phyloP scores from a whole-genome alignment of 2,329 filamentous ascomycete genomes.

The Eutypa lata region DNA sequence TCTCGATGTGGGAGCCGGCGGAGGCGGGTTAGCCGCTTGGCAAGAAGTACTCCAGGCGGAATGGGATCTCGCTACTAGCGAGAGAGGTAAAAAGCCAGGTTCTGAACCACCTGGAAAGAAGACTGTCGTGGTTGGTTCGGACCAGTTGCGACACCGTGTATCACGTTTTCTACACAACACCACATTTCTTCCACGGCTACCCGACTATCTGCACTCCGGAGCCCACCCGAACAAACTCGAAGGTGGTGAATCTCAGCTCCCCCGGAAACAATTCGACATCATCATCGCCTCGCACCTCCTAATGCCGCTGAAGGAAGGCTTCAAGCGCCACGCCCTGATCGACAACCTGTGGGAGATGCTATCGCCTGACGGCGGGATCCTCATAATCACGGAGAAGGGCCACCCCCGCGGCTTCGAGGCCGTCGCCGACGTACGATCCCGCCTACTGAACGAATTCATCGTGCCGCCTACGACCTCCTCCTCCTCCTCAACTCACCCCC shows the following conservation, averaged over 20 bases:
- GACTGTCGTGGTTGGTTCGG: constrained; percentile 76
- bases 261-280: constrained; percentile 80
- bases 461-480: constrained; percentile 23
- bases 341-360: constrained; percentile 89
- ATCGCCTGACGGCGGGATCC: constrained; percentile 77
- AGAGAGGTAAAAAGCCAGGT: constrained; percentile 36
- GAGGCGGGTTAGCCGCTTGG: constrained; percentile 72
- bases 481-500: too few relatives aligned
- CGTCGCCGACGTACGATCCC: constrained; percentile 77
- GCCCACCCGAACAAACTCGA: constrained; percentile 59
- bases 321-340: constrained; percentile 72
- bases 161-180: constrained; percentile 81
- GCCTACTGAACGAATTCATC: constrained; percentile 69
- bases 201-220: constrained; percentile 72
- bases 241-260: constrained; percentile 49
- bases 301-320: constrained; percentile 71
- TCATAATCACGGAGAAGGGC: constrained; percentile 88
- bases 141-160: constrained; percentile 70
- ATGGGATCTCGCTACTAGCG: constrained; percentile 66
- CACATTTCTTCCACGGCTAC: constrained; percentile 86
- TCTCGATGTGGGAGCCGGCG: constrained; percentile 72
- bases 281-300: constrained; percentile 86
- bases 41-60: constrained; percentile 76
- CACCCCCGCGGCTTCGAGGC: constrained; percentile 90
- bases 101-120: constrained; percentile 64